Base-by-base conservation (phyloP, 306 rosid genomes). In the Senna tora region DNA sequence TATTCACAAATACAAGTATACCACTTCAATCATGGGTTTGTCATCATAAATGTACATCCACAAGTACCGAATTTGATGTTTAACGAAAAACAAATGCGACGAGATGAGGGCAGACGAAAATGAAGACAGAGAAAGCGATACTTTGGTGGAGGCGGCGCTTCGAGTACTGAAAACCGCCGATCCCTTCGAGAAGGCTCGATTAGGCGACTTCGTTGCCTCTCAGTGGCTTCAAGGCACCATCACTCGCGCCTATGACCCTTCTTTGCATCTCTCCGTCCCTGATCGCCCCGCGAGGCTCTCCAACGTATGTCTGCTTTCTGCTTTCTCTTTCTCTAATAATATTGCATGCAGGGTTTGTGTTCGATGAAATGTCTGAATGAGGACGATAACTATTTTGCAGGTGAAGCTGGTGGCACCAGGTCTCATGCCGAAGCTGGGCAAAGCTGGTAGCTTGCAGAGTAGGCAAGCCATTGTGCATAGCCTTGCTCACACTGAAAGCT, bases 351-450 rank as follows among this genome's bases (percentile, higher is more conserved):
- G 32, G 34, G 7, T 53, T 19, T 7, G 4, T 70, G 82, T 81
- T 79, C 61, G 80, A 76, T 41, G 83, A 69, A 79, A 83, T 75
- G 81, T 52, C 42, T 46, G 54, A 12, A 9, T 62, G 32, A 53
- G 14, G 64, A 45, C 4, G 30, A 5, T 21, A 22, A 59, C 3
- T 38, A 46, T 4, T 4, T 12, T 71, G 72, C 79, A 89, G 98
- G 89, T 92, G 46, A 86, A 82, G 77, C 66, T 90, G 85, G 95
- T 92, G 68, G 41, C 88, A 16, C 96, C 96, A 2, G 45, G 92
- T 49, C 83, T 86, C 65, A 90, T 92, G 96, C 98, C 96, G 59
- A 92, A 92, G 86, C 86, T 92, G 20, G 98, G 98, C n/a, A 88
- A 80, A 82, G 98, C 89, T 0, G 98, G 98, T 4, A 90, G 95